phyloP scores from a whole-genome alignment of 148 eudicot species.

The Selenicereus undatus region DNA sequence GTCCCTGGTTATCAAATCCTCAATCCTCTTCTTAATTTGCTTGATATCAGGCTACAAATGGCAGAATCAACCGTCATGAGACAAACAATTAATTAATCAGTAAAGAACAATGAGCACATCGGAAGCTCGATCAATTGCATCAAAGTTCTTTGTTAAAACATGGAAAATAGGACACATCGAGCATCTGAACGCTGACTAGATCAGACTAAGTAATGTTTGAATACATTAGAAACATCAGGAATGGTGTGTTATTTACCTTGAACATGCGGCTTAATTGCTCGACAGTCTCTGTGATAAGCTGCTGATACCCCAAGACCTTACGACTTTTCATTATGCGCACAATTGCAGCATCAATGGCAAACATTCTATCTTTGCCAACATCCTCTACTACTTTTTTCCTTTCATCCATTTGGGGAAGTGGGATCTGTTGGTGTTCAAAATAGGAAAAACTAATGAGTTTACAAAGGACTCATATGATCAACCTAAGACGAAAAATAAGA shows the following conservation, averaged over 20 bases:
- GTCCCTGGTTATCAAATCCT: constrained; percentile 41
- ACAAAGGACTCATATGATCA: too few species aligned
- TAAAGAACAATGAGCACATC: background rate
- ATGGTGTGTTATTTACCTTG: constrained; percentile 22
- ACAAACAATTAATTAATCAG: background rate
- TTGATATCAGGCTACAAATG: constrained; percentile 44
- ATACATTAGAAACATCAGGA: background rate
- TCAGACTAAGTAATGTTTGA: background rate
- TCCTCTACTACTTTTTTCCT: constrained; percentile 42
- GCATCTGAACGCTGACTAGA: background rate
- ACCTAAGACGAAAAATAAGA: background rate
- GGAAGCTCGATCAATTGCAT: background rate
- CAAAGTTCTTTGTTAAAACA: background rate
- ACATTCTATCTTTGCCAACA: constrained; percentile 44
- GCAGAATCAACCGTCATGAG: too few species aligned
- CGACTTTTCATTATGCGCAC: constrained; percentile 44
- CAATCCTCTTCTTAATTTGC: constrained; percentile 46
- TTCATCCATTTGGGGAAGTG: constrained; percentile 42
- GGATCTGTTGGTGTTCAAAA: constrained; percentile 25
- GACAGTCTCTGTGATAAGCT: constrained; percentile 37
- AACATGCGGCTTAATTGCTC: constrained; percentile 46
- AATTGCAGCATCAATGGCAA: constrained; percentile 44
- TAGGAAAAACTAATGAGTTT: too few species aligned
- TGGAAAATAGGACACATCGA: background rate
- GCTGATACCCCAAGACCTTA: constrained; percentile 38